Percentiles rank a stretch among this genome's conserved stretches.
phyloP scores from a whole-genome alignment of 1,284 basidiomycete species.

The Gomphus bonarii region DNA sequence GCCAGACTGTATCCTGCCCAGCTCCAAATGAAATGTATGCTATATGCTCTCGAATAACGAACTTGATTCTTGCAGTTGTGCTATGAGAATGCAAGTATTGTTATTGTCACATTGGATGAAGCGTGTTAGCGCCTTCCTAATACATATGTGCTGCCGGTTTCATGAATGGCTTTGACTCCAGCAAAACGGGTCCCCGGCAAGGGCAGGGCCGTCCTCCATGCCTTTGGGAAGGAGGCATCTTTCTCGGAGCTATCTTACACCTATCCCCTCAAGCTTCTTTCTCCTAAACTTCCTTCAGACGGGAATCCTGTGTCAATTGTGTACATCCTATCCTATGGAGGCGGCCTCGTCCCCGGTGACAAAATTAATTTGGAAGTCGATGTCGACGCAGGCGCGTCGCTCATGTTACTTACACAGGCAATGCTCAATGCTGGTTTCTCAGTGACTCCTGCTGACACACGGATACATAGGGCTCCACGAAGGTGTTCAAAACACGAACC shows the following conservation, averaged over 20 bases:
- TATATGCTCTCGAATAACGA: neutral
- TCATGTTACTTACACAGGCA: constrained; percentile 78
- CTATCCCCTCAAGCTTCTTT: constrained; percentile 88
- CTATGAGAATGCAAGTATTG: neutral
- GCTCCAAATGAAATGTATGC: constrained; percentile 9
- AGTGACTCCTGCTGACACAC: constrained; percentile 14
- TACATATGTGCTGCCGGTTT: neutral
- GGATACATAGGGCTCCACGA: constrained; percentile 73
- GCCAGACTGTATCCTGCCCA: constrained; percentile 9
- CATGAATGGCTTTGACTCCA: neutral
- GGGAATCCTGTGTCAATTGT: constrained; percentile 48
- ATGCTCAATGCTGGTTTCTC: constrained; percentile 16
- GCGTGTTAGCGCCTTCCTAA: neutral
- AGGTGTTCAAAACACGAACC: constrained; percentile 76
- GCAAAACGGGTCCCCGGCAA: constrained; percentile 12
- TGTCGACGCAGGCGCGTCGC: constrained; percentile 43
- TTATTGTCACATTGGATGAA: neutral
- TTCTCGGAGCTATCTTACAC: constrained; percentile 73
- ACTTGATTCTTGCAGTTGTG: neutral
- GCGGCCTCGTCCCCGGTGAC: constrained; percentile 89
- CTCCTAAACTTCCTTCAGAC: constrained; percentile 40
- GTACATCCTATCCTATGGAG: constrained; percentile 86
- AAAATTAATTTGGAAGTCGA: constrained; percentile 52
- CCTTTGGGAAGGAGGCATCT: constrained; percentile 42
- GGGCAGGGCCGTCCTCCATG: constrained; percentile 26